Base-by-base conservation (phyloP, 768 basidiomycete species). In the Roridomyces roridus region DNA sequence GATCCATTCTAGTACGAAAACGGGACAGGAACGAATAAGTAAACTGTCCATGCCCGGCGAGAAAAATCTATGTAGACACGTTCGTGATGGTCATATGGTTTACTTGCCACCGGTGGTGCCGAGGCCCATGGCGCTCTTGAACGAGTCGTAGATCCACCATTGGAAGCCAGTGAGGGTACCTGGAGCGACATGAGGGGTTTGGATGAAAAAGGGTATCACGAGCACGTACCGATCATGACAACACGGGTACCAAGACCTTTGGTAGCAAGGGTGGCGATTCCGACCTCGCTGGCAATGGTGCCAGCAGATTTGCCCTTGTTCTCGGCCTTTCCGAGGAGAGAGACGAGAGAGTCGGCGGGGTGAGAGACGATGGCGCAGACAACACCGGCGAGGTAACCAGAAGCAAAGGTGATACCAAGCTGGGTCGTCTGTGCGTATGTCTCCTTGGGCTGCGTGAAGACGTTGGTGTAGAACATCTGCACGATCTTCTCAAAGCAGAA, bases 361-460 rank as follows among this genome's bases (percentile, higher is more conserved):
- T 98, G 95, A 17, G 96, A 98, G 72, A 98, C 96, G 74, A 94
- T 79, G 65, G 96, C 96, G 72, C 94, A 96, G 70, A 96, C 86
- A 68, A 97, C 87, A 88, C 96, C 96, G 70, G 95, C 92, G 67
- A 96, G 86, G 74, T 96, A 90, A 80, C 95, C 95, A 57, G 92
- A 94, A 20, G 83, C 83, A 71, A 97, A 92, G 63, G 94, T 96
- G 66, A 96, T 77, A 62, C 89, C 87, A 66, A 98, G 92, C 71
- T 96, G 92, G 42, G 88, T 95, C 62, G 83, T 73, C 80, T 94
- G 88, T 77, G 84, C 74, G 74, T 93, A 92, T 14, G 83, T 78
- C 11, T 89, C 85, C 74, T 92, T 93, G 66, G 91, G 89, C 56
- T 80, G 76, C 39, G 88, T 83, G 77, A 95, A 89, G 73, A 94